Base-by-base conservation (phyloP, 176 grass and related monocot genomes). In the Sorghum bicolor region DNA sequence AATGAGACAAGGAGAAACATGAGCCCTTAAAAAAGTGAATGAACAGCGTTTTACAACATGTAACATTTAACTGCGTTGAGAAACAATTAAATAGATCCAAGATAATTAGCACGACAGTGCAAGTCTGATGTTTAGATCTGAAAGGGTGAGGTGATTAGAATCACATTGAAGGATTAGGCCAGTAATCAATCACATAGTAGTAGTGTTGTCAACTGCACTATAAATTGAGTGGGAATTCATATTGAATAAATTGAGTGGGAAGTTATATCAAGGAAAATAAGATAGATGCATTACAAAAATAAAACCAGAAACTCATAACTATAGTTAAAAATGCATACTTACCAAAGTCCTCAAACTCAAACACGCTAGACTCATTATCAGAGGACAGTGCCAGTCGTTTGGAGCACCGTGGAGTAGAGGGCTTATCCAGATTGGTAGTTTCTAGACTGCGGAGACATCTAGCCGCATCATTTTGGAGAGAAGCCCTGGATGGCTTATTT, bases 341-440 rank as follows among this genome's bases (percentile, higher is more conserved):
- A 89, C 86, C 90, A 6, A 71, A 70, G 41, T 44, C 4, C 75
- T 92, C 86, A 75, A 30, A 82, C 0, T 86, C 79, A 79, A 92
- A 89, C 25, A 86, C 74, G 0, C 10, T 2, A 26, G 24, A 2
- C 25, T 79, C 72, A 36, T 63, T 15, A 70, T 36, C 2, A 65
- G 69, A 44, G 14, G n/a, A 2, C 1, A 47, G 14, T 47, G 44
- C 15, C 1, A 0, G 2, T 45, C 75, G 62, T 52, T 87, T 87
- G 31, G 28, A 43, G 15, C 2, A 4, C 63, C 68, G 73, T 62
- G 86, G 90, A 70, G 82, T 92, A 65, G 83, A 82, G 4, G 90
- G 83, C 70, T 24, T 77, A 64, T 69, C 79, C 24, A 53, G 33
- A 57, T 74, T 79, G 28, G 61, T 75, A 16, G 40, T 45, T 47